Evolutionary conservation across 208 protist species (phyloP), one percentile per base, ranked within the genome.

Genomic region (Herpetomonas tarakana): DNA sequence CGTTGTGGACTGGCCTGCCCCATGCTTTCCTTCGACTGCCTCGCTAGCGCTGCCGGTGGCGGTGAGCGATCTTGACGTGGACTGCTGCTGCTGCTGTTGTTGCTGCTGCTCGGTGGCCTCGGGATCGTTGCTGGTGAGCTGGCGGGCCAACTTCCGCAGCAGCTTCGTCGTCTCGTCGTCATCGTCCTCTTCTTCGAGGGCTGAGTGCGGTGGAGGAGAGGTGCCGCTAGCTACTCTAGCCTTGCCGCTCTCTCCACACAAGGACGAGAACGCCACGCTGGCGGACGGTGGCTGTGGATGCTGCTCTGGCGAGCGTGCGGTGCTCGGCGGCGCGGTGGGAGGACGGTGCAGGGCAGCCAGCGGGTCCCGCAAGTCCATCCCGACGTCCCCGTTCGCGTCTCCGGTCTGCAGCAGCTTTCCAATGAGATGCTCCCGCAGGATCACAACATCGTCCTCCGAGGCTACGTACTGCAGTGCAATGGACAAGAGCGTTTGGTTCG

Each of bases 391-490:
- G 6, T 73, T 49, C 26, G 14, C 50, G 7, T 65, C 57, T 24
- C 58, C 39, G 2, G 27, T 28, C 2, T 74, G 26, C 38, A 76
- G 31, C 14, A 66, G 54, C 16, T 46, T 22, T 21, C 2, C 46
- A 1, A 94, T 50, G 19, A 94, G 62, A 53, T 83, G 63, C 25
- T 65, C 58, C 6, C 83, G 78, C 27, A 88, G 73, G 49, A 59
- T 52, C 49, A 60, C 58, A 35, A 94, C 58, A 51, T 94, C 87
- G 11, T 38, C 58, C 56, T 83, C 74, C 35, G 57, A 78, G 3
- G 77, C 76, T 14, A 65, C 46, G 66, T 94, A 74, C 58, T 88
- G 79, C 65, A 94, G 74, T 22, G 88, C 84, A 25, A 87, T 80
- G 51, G 62, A 52, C 24, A 92, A 55, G 22, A 92, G 75, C 24